phyloP scores from a whole-genome alignment of 345 rosid species.

The Microthlaspi erraticum region DNA sequence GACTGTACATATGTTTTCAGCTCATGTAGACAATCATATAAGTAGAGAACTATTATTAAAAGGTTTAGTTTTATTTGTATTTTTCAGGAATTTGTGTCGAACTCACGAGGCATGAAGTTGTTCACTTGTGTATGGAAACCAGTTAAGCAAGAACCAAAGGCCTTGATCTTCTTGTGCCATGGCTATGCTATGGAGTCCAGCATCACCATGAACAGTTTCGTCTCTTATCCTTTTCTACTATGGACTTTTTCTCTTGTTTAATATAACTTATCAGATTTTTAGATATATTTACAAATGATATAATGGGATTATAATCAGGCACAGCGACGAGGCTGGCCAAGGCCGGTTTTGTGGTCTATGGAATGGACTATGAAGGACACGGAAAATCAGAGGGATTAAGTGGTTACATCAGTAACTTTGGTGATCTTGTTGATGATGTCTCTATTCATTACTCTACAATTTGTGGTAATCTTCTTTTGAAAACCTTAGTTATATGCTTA shows the following conservation, averaged over 20 bases:
- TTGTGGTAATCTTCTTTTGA: slow-evolving; percentile 54
- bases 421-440: slow-evolving; percentile 67
- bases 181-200: slow-evolving; percentile 95
- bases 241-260: not conserved
- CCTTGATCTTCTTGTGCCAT: slow-evolving; percentile 79
- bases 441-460: slow-evolving; percentile 54
- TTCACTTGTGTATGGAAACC: slow-evolving; percentile 90
- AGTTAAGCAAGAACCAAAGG: slow-evolving; percentile 59
- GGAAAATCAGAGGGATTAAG: slow-evolving; percentile 78
- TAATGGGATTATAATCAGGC: slow-evolving; percentile 46
- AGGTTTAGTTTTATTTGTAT: not conserved
- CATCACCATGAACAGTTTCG: slow-evolving; percentile 80
- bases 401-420: slow-evolving; percentile 58
- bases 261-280: not conserved
- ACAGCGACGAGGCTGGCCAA: slow-evolving; percentile 67
- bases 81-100: slow-evolving; percentile 54
- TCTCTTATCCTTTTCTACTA: not conserved
- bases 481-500: not conserved
- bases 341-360: slow-evolving; percentile 75
- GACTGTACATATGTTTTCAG: slow-evolving; percentile 1
- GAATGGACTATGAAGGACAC: slow-evolving; percentile 93
- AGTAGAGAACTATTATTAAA: not conserved
- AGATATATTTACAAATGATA: not conserved
- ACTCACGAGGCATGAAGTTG: slow-evolving; percentile 69
- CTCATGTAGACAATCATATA: slow-evolving; percentile 16